A percentile compares a stretch with the other conserved stretches of the same genome.
phyloP scores from a whole-genome alignment of 2,329 filamentous ascomycete species.

The Venturia effusa region DNA sequence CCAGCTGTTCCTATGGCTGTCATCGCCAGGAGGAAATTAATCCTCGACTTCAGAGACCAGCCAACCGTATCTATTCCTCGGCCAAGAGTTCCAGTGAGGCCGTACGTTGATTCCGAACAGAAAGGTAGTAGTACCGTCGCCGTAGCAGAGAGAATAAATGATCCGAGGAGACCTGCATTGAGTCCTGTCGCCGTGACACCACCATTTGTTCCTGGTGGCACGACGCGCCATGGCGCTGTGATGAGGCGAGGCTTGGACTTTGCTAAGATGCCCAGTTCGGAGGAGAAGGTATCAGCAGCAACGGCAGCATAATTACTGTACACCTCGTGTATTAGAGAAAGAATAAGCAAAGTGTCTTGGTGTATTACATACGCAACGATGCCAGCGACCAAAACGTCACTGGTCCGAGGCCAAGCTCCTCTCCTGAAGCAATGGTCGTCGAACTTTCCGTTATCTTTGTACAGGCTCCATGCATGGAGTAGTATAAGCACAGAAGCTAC shows the following conservation, averaged over 20 bases:
- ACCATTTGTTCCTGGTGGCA: slow-evolving; percentile 87
- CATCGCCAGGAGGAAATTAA: slow-evolving; percentile 41
- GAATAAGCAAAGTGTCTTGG: not conserved
- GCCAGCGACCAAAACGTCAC: slow-evolving; percentile 33
- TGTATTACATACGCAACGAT: slow-evolving; percentile 33
- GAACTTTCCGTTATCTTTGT: slow-evolving; percentile 1
- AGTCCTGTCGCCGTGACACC: slow-evolving; percentile 73
- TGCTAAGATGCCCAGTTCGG: slow-evolving; percentile 86
- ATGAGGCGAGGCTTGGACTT: slow-evolving; percentile 68
- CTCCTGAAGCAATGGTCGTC: slow-evolving; percentile 18
- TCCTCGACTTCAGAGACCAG: slow-evolving; percentile 46
- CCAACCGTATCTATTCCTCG: slow-evolving; percentile 20
- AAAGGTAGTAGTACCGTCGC: slow-evolving; percentile 60
- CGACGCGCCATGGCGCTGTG: slow-evolving; percentile 66
- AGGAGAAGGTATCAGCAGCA: slow-evolving; percentile 86
- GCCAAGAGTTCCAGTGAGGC: slow-evolving; percentile 14
- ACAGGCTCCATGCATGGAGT: slow-evolving; percentile 37
- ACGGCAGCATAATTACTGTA: slow-evolving; percentile 79
- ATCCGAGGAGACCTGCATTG: slow-evolving; percentile 61
- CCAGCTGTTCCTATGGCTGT: slow-evolving; percentile 66
- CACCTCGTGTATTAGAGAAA: not conserved
- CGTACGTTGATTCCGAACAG: slow-evolving; percentile 32
- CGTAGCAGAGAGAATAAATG: slow-evolving; percentile 56
- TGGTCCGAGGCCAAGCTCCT: slow-evolving; percentile 24
- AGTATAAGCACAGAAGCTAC: slow-evolving; percentile 58